Evolutionary conservation across 2,329 filamentous ascomycete genomes (phyloP), one percentile per base, ranked within the genome.

Genomic region (Monosporascus sp.): DNA sequence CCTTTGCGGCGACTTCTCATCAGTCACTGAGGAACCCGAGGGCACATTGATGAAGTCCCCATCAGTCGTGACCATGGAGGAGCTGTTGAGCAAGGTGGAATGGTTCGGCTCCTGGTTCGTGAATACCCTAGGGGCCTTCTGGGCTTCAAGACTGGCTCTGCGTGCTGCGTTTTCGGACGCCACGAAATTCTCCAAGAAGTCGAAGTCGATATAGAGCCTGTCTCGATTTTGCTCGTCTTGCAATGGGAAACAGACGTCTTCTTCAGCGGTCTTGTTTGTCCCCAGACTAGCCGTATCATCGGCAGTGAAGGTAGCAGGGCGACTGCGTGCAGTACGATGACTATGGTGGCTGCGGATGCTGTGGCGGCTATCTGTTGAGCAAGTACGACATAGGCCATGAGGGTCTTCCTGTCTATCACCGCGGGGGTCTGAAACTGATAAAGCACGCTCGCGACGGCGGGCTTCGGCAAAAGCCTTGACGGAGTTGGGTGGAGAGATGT

Each of bases 401-500:
- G 83, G 70, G 18, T 78, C 75, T 6, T 79, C 55, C 57, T 69
- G 63, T 60, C 54, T 72, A 67, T 20, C 62, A 55, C 52, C 67
- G 68, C 52, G 70, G 65, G 18, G 60, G 57, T 80, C 81, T 17
- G 78, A 81, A 57, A 79, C 74, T 22, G 79, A 85, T 66, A 79
- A 68, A 55, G 85, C 90, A 44, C 92, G 88, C 67, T 93, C 89
- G 54, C 92, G 87, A 54, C 90, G 89, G 49, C 90, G 87, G 52
- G 90, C 89, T 65, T 94, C 89, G 18, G 94, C 94, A 71, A 99
- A 99, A 4, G 94, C 94, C 70, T 97, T 96, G 50, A 99, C 91
- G 0, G 94, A 99, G 70, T 97, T 99, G 7, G 94, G 94, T 11
- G 93, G 93, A 6, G 94, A 97, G 2, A 83, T 76, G 1, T 89